Percentiles rank a stretch among this genome's conserved stretches.
Evolutionary conservation across 768 basidiomycete species (phyloP).

Genomic region (Trametes cubensis): DNA sequence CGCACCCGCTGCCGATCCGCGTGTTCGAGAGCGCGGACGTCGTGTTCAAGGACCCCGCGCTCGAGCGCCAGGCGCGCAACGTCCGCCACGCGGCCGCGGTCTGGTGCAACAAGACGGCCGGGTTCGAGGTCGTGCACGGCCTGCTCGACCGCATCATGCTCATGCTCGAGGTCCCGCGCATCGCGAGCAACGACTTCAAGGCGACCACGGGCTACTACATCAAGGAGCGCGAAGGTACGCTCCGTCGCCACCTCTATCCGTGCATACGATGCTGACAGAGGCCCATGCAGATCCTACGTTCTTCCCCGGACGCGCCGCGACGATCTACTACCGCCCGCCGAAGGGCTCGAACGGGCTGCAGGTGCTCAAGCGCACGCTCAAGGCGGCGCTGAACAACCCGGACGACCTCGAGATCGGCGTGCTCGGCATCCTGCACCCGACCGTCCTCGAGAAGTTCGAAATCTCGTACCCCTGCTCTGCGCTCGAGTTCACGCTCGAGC

Average conservation of each 20-base stretch:
- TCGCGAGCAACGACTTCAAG: slow-evolving; percentile 56
- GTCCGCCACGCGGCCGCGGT: slow-evolving; percentile 86
- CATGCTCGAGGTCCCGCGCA: slow-evolving; percentile 89
- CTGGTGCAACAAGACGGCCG: slow-evolving; percentile 96
- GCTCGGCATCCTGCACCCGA: slow-evolving; percentile 93
- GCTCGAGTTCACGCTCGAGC: slow-evolving; percentile 92
- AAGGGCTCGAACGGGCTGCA: slow-evolving; percentile 33
- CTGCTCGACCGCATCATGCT: slow-evolving; percentile 94
- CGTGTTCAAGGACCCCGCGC: slow-evolving; percentile 78
- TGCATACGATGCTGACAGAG: not conserved
- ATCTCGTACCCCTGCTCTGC: slow-evolving; percentile 93
- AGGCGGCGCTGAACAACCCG: slow-evolving; percentile 44
- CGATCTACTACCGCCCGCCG: slow-evolving; percentile 79
- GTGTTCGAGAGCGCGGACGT: slow-evolving; percentile 95
- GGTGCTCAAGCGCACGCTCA: slow-evolving; percentile 47
- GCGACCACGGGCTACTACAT: slow-evolving; percentile 88
- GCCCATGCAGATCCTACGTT: slow-evolving; percentile 76
- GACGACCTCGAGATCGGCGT: slow-evolving; percentile 79
- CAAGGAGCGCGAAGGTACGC: slow-evolving; percentile 78
- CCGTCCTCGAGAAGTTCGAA: slow-evolving; percentile 90
- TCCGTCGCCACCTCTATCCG: not conserved
- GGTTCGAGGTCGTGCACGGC: slow-evolving; percentile 96
- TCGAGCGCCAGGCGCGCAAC: slow-evolving; percentile 87
- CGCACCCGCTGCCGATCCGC: slow-evolving; percentile 87
- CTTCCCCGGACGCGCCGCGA: slow-evolving; percentile 94